These are phyloP conservation scores for Suillus hirtellus DNA, from an alignment of 768 basidiomycete species.

Conservation along the genomic window DNA sequence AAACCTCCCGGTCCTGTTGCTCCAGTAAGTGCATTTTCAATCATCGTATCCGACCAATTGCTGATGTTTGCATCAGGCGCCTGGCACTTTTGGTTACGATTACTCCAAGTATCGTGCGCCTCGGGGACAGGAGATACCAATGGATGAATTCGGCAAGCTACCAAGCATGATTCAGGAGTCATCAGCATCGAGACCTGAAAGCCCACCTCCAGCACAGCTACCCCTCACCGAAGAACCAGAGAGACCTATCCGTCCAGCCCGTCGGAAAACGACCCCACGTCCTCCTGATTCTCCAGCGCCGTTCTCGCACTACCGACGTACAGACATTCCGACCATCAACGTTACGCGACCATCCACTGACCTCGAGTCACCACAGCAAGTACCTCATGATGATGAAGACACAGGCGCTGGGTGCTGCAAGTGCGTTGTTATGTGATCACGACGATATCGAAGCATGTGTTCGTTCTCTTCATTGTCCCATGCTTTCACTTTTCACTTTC, in stretches of 20 bases:
- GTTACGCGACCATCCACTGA: slow-evolving; percentile 34
- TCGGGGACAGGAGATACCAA: slow-evolving; percentile 49
- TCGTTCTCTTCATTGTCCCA: slow-evolving; percentile 23
- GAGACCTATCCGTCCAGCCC: slow-evolving; percentile 28
- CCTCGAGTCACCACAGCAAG: slow-evolving; percentile 27
- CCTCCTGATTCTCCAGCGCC: slow-evolving; percentile 58
- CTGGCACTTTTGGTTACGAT: slow-evolving; percentile 82
- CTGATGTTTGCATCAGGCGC: slow-evolving; percentile 48
- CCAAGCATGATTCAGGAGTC: slow-evolving; percentile 24
- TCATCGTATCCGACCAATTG: slow-evolving; percentile 10
- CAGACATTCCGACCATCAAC: slow-evolving; percentile 33
- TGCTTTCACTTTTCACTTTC: slow-evolving; percentile 23
- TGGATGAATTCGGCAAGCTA: slow-evolving; percentile 65
- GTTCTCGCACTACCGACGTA: slow-evolving; percentile 55
- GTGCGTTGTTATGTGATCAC: slow-evolving; percentile 79
- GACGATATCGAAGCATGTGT: slow-evolving; percentile 20
- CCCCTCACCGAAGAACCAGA: slow-evolving; percentile 30
- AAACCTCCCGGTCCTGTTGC: slow-evolving; percentile 36
- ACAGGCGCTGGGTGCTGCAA: slow-evolving; percentile 69
- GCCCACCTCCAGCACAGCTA: slow-evolving; percentile 16
- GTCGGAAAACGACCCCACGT: slow-evolving; percentile 19
- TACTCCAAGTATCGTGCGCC: slow-evolving; percentile 65
- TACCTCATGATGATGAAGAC: slow-evolving; percentile 46
- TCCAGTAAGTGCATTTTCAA: slow-evolving; percentile 7
- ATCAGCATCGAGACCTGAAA: slow-evolving; percentile 21